Percentiles rank a stretch among this genome's conserved stretches.
phyloP scores from a whole-genome alignment of 495 filamentous ascomycete species.

The Chlorociboria aeruginascens region DNA sequence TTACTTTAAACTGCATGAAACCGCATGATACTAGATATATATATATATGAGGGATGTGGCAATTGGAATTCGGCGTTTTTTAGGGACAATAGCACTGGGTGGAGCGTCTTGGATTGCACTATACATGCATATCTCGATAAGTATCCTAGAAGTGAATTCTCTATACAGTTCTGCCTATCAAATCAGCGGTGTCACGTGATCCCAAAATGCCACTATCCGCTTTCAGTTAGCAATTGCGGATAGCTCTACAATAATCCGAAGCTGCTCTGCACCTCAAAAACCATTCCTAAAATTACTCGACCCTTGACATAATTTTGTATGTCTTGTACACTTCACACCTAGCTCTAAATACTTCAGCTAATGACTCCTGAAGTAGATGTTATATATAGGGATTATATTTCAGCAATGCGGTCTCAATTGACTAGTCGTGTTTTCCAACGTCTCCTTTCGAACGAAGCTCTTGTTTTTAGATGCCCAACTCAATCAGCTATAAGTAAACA shows the following conservation, averaged over 20 bases:
- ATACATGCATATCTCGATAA: no score
- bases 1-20: conserved; percentile 4
- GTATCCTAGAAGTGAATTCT: no score
- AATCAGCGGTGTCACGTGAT: no score
- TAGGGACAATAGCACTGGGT: background rate
- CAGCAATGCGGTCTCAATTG: conserved; percentile 68
- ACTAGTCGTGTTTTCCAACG: conserved; percentile 61
- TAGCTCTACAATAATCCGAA: no score
- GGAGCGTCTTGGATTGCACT: no score
- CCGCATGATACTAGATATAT: no score
- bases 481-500: background rate
- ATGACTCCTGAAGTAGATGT: background rate
- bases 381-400: conserved; percentile 8
- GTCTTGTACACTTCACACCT: background rate
- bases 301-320: conserved; percentile 8
- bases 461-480: conserved; percentile 25
- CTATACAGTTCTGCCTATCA: no score
- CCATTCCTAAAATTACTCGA: background rate
- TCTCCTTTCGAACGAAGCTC: conserved; percentile 52
- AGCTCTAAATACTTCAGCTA: background rate
- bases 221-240: background rate
- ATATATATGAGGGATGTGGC: background rate
- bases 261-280: background rate
- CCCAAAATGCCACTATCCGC: background rate
- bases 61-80: background rate